phyloP scores from a whole-genome alignment of 768 basidiomycete species.

The Mycena latifolia region DNA sequence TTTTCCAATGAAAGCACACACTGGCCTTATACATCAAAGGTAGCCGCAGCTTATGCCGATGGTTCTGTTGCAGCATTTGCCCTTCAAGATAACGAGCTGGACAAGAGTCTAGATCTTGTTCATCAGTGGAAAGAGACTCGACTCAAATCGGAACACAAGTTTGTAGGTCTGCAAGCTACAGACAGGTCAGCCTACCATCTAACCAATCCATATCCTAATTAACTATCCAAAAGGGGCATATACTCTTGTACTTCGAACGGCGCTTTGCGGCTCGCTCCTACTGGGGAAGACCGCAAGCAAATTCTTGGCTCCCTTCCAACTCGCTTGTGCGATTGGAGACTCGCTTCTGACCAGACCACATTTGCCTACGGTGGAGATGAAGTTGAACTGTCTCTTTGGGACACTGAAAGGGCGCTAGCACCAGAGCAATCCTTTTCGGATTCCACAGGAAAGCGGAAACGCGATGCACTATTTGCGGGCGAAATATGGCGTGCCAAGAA shows the following conservation, averaged over 20 bases:
- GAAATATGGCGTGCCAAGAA: conserved; percentile 92
- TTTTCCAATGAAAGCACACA: conserved; percentile 10
- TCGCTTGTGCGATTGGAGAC: conserved; percentile 76
- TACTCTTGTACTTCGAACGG: conserved; percentile 86
- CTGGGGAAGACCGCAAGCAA: conserved; percentile 41
- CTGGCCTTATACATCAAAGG: conserved; percentile 61
- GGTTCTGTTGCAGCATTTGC: conserved; percentile 63
- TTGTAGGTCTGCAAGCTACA: conserved; percentile 69
- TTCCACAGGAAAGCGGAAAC: conserved; percentile 62
- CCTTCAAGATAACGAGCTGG: conserved; percentile 59
- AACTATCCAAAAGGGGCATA: conserved; percentile 52
- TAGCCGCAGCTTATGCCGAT: conserved; percentile 74
- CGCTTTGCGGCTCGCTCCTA: conserved; percentile 66
- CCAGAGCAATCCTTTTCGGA: conserved; percentile 34
- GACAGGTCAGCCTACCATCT: conserved; percentile 54
- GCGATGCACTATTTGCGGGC: conserved; percentile 71
- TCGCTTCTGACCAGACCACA: conserved; percentile 62
- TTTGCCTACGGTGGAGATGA: conserved; percentile 92
- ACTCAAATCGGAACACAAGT: conserved; percentile 63
- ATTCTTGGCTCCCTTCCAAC: conserved; percentile 66
- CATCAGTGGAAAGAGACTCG: conserved; percentile 76
- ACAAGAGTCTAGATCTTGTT: conserved; percentile 48
- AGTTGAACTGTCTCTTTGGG: conserved; percentile 87
- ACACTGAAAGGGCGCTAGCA: conserved; percentile 69
- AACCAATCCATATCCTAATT: conserved; percentile 5